Percentiles rank a stretch among this genome's conserved stretches.
Evolutionary conservation across 768 basidiomycete genomes (phyloP).

Genomic region (Phanerodontia chrysosporium): DNA sequence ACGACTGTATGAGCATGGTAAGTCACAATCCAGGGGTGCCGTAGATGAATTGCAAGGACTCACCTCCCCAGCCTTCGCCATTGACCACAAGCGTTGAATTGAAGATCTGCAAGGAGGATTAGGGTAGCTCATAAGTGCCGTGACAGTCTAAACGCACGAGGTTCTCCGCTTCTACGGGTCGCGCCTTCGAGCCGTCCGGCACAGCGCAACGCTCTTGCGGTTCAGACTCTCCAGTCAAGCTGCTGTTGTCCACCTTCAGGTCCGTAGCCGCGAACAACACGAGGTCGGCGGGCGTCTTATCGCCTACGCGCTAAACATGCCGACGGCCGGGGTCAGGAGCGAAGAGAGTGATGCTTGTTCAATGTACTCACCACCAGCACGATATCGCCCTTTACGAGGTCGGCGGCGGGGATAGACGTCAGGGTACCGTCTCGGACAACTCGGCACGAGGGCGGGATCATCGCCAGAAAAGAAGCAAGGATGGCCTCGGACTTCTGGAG

Average conservation of each 20-base stretch:
- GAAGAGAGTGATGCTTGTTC: neutral
- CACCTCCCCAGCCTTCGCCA: conserved; percentile 68
- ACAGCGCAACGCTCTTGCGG: conserved; percentile 55
- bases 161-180: conserved; percentile 64
- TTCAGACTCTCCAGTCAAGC: conserved; percentile 67
- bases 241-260: conserved; percentile 68
- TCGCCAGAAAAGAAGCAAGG: conserved; percentile 65
- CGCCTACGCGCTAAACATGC: conserved; percentile 49
- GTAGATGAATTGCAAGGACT: conserved; percentile 19
- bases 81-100: conserved; percentile 67
- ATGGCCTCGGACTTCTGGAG: conserved; percentile 73
- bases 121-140: neutral
- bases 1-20: conserved; percentile 38
- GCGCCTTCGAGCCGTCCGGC: conserved; percentile 39
- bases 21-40: neutral
- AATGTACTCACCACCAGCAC: conserved; percentile 48
- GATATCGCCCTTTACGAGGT: conserved; percentile 63
- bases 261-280: conserved; percentile 56
- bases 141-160: conserved; percentile 35
- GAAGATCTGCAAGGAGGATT: conserved; percentile 44
- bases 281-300: conserved; percentile 70
- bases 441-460: conserved; percentile 68
- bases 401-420: conserved; percentile 51
- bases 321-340: neutral
- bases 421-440: conserved; percentile 58